A percentile compares a stretch with the other conserved stretches of the same genome.
Conservation (phyloP, 2,329 filamentous ascomycete species). For the Epichloe uncinata region DNA sequence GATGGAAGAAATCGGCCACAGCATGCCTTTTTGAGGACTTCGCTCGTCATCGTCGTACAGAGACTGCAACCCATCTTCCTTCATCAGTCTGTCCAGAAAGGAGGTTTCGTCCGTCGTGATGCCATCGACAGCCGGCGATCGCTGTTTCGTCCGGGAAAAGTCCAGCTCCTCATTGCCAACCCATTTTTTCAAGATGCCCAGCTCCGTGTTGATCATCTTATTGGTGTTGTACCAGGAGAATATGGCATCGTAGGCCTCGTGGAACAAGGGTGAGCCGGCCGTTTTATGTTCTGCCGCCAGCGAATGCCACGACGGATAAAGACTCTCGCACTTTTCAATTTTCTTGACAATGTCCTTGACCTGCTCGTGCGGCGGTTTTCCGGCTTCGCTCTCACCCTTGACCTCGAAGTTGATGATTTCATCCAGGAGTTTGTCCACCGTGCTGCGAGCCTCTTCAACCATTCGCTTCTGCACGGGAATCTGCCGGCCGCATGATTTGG, state of each 20-base stretch:
- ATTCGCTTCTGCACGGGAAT: slow-evolving; percentile 75
- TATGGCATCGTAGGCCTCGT: slow-evolving; percentile 75
- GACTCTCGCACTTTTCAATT: slow-evolving; percentile 75
- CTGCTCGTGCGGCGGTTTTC: slow-evolving; percentile 77
- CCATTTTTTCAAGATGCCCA: slow-evolving; percentile 86
- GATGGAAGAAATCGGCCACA: slow-evolving; percentile 69
- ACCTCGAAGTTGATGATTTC: slow-evolving; percentile 89
- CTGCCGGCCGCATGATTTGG: slow-evolving; percentile 72
- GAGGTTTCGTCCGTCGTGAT: slow-evolving; percentile 76
- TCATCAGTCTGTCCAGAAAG: slow-evolving; percentile 87
- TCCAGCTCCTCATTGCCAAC: slow-evolving; percentile 93
- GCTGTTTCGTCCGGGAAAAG: slow-evolving; percentile 63
- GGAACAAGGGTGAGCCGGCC: slow-evolving; percentile 63
- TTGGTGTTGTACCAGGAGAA: slow-evolving; percentile 97
- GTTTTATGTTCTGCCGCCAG: slow-evolving; percentile 64
- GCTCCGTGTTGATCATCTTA: slow-evolving; percentile 86
- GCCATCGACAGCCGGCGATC: slow-evolving; percentile 50
- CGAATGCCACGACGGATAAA: slow-evolving; percentile 70
- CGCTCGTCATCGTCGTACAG: slow-evolving; percentile 59
- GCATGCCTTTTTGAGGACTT: slow-evolving; percentile 53
- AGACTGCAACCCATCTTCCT: slow-evolving; percentile 88
- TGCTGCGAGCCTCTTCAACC: slow-evolving; percentile 69
- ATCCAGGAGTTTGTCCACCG: slow-evolving; percentile 64
- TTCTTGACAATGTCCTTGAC: slow-evolving; percentile 80
- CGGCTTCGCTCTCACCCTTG: slow-evolving; percentile 81